These are phyloP conservation scores for Termitomyces sp. DNA, from an alignment of 768 basidiomycete genomes.

Conservation along the genomic window DNA sequence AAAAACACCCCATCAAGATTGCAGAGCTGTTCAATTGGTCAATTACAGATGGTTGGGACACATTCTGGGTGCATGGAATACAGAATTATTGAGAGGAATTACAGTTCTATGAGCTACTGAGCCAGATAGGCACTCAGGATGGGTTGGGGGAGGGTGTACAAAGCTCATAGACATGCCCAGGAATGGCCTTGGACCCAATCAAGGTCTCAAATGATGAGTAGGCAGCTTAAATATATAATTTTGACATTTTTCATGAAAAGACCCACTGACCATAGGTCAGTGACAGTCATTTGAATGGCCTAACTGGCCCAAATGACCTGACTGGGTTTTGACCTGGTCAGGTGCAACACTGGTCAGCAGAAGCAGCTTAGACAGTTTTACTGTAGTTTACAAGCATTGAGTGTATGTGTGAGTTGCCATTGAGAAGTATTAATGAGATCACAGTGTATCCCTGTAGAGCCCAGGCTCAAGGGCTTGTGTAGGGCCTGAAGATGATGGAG, in stretches of 20 bases:
- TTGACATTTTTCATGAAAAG: background rate
- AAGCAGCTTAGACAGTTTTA: too few relatives aligned
- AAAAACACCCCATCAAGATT: background rate
- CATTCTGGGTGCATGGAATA: background rate
- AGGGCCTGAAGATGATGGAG: too few relatives aligned
- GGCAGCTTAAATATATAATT: background rate
- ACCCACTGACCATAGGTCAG: background rate
- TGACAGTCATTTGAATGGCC: background rate
- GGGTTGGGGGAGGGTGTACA: background rate
- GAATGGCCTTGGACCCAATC: background rate
- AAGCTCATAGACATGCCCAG: background rate
- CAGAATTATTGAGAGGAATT: background rate
- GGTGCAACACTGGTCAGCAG: slow-evolving; percentile 1
- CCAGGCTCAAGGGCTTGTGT: too few relatives aligned
- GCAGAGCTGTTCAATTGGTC: background rate
- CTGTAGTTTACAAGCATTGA: too few relatives aligned
- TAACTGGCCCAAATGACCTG: background rate
- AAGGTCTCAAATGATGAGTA: background rate
- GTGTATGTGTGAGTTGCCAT: too few relatives aligned
- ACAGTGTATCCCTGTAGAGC: too few relatives aligned
- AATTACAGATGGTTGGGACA: background rate
- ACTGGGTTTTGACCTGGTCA: background rate
- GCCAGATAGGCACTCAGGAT: background rate
- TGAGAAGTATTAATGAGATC: too few relatives aligned
- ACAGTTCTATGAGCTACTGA: background rate